Conservation (phyloP, 805 yeast species). For the Nakazawaea anatomiae region DNA sequence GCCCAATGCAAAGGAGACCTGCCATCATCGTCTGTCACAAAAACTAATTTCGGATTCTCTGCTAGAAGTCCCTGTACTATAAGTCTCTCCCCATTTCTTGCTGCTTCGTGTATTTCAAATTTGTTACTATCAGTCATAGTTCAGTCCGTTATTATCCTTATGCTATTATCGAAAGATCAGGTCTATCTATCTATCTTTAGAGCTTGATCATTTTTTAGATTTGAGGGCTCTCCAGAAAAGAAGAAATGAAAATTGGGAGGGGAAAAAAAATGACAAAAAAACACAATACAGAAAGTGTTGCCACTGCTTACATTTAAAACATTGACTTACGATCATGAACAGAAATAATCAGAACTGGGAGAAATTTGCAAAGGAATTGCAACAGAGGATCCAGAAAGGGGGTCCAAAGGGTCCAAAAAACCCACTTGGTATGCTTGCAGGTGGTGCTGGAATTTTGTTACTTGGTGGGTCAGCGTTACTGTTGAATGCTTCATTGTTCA, state of each 20-base stretch:
- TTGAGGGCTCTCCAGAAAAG: background rate
- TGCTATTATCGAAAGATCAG: no score
- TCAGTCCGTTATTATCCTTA: background rate
- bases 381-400: constrained; percentile 34
- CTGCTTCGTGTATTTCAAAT: constrained; percentile 52
- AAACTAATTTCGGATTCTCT: constrained; percentile 41
- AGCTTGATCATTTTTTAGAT: background rate
- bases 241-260: background rate
- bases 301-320: background rate
- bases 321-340: background rate
- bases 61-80: constrained; percentile 46
- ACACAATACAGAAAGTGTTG: background rate
- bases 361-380: constrained; percentile 43
- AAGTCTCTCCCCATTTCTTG: constrained; percentile 50
- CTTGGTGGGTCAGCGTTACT: constrained; percentile 53
- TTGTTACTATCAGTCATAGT: background rate
- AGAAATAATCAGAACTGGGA: constrained; percentile 43
- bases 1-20: constrained; percentile 91
- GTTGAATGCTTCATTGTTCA: constrained; percentile 56
- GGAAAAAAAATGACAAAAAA: background rate
- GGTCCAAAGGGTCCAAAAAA: constrained; percentile 22
- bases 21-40: constrained; percentile 59
- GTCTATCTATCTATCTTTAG: no score
- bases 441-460: constrained; percentile 53
- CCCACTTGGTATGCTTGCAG: constrained; percentile 55